Conservation (phyloP, 225 moss, liverwort and hornwort species). For the Sphagnum contortum region DNA sequence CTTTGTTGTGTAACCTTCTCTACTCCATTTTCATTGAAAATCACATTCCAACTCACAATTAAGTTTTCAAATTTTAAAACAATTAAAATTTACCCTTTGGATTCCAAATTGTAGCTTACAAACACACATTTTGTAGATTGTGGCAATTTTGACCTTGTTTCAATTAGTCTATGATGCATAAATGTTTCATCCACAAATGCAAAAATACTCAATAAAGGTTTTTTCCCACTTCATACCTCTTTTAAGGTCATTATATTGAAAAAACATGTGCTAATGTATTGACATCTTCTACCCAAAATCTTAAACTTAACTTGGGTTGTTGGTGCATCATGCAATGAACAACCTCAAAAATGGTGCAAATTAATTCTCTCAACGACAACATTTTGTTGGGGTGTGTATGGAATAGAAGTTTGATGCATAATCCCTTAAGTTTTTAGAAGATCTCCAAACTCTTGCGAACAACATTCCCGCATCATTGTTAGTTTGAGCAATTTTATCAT, state of each 20-base stretch:
- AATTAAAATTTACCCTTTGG: background rate
- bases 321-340: background rate
- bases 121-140: background rate
- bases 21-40: background rate
- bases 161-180: background rate
- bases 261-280: background rate
- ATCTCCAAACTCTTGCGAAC: background rate
- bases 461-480: background rate
- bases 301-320: background rate
- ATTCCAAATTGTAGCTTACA: background rate
- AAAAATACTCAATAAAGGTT: background rate
- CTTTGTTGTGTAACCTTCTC: background rate
- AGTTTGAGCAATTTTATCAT: background rate
- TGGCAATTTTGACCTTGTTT: background rate
- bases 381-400: background rate
- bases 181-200: background rate
- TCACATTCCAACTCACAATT: background rate
- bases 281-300: background rate
- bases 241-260: background rate
- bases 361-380: background rate
- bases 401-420: background rate
- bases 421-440: background rate
- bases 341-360: background rate
- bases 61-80: background rate
- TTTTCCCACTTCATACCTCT: conserved; percentile 2